phyloP scores from a whole-genome alignment of 768 basidiomycete species.

The Rhodotorula babjevae region DNA sequence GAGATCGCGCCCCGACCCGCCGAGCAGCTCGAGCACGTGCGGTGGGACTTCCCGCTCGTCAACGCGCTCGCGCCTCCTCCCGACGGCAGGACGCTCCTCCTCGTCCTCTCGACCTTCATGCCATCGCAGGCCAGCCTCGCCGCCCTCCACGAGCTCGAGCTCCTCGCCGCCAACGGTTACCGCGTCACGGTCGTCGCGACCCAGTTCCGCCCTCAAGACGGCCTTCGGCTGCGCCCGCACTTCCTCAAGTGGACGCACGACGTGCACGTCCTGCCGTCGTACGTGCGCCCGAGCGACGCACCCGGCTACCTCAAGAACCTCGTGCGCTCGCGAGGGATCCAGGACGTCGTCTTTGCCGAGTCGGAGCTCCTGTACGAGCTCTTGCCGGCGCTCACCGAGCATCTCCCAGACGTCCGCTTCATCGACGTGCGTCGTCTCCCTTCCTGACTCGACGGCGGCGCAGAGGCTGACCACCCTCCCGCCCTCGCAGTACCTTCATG shows the following conservation, averaged over 20 bases:
- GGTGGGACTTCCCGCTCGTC: constrained; percentile 14
- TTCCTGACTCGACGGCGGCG: background rate
- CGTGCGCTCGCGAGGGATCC: constrained; percentile 2
- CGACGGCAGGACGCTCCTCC: constrained; percentile 4
- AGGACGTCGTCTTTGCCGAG: constrained; percentile 23
- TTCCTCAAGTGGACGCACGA: constrained; percentile 37
- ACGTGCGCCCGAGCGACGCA: constrained; percentile 31
- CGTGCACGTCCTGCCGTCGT: constrained; percentile 33
- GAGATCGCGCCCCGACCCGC: constrained; percentile 17
- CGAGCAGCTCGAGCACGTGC: constrained; percentile 25
- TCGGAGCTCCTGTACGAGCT: constrained; percentile 21
- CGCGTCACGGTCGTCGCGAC: constrained; percentile 38
- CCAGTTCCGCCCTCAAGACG: constrained; percentile 16
- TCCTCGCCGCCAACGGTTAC: constrained; percentile 27
- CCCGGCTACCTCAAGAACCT: constrained; percentile 36
- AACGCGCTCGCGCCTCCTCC: background rate
- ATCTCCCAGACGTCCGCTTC: constrained; percentile 29
- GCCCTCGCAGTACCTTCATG: background rate
- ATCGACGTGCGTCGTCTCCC: constrained; percentile 22
- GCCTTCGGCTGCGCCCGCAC: constrained; percentile 29
- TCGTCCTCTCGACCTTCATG: constrained; percentile 12
- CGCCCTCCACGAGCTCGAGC: constrained; percentile 30
- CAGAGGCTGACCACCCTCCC: too few species aligned
- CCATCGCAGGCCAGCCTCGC: background rate
- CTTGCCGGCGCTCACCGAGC: constrained; percentile 23